phyloP scores from a whole-genome alignment of 1,139 yeast genomes.

The Blastobotrys ciferrii region DNA sequence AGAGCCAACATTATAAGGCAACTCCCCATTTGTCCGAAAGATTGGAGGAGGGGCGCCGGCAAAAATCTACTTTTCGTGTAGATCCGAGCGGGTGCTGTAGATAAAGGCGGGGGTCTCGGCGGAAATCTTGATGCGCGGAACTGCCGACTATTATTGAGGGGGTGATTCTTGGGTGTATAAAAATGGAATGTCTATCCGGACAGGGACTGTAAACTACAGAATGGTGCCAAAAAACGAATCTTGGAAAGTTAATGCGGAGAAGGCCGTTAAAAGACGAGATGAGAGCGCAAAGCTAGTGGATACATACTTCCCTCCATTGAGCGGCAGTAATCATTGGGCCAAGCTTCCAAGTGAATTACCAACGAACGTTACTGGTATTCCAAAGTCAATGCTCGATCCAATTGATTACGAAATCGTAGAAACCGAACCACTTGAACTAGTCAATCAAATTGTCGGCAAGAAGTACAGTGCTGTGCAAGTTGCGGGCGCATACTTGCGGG shows the following conservation, averaged over 20 bases:
- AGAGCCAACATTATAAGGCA: no score
- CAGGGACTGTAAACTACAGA: not conserved
- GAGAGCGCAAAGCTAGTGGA: conserved; percentile 32
- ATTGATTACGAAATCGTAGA: conserved; percentile 32
- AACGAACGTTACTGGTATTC: conserved; percentile 29
- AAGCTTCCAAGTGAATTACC: conserved; percentile 31
- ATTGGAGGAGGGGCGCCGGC: not conserved
- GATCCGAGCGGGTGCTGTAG: not conserved
- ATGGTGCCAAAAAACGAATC: conserved; percentile 7
- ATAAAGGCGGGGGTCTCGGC: not conserved
- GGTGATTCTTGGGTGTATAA: not conserved
- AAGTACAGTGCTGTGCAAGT: conserved; percentile 46
- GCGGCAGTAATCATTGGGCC: conserved; percentile 26
- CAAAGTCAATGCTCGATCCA: conserved; percentile 26
- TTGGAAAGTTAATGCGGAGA: conserved; percentile 13
- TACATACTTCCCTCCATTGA: conserved; percentile 28
- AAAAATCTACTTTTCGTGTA: not conserved
- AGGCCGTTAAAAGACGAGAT: conserved; percentile 26
- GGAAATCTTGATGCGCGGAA: not conserved
- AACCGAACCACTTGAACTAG: conserved; percentile 35
- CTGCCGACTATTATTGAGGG: not conserved
- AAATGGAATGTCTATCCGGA: not conserved
- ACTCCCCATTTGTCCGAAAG: not conserved
- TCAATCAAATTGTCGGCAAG: conserved; percentile 42
- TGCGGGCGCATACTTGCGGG: conserved; percentile 52